Percentiles rank a stretch among this genome's conserved stretches.
phyloP scores from a whole-genome alignment of 352 stramenopile genomes.

The Globisporangium nagaii region DNA sequence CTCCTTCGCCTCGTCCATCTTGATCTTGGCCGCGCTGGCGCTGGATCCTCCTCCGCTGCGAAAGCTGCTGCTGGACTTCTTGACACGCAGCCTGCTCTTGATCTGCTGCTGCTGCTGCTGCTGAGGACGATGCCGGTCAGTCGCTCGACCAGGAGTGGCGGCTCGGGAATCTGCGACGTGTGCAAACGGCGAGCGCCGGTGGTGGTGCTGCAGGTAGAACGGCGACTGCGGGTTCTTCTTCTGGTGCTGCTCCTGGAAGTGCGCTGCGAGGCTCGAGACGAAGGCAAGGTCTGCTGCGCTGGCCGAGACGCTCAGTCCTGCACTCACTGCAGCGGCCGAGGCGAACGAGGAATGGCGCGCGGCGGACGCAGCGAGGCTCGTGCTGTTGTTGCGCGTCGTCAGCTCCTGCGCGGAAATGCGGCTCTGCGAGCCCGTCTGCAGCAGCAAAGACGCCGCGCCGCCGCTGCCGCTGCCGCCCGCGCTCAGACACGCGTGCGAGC shows the following conservation, averaged over 20 bases:
- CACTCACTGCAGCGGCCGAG: not conserved
- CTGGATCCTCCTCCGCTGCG: not conserved
- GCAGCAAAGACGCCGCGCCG: not conserved
- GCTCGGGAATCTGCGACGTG: constrained; percentile 2
- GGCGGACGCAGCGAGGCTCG: constrained; percentile 2
- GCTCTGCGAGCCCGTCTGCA: constrained; percentile 5
- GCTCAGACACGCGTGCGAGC: constrained; percentile 1
- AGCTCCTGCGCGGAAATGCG: constrained; percentile 9
- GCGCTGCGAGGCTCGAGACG: constrained; percentile 8
- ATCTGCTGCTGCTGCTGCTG: not conserved
- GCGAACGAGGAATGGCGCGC: not conserved
- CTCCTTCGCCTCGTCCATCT: constrained; percentile 13
- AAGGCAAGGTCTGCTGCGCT: constrained; percentile 11
- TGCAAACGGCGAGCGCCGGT: constrained; percentile 11
- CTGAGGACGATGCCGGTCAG: no score
- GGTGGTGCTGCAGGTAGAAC: constrained; percentile 4
- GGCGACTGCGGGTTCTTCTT: not conserved
- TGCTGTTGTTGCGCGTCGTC: constrained; percentile 7
- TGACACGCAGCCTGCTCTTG: not conserved
- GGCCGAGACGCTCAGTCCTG: constrained; percentile 3
- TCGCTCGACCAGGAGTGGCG: not conserved
- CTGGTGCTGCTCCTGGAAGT: constrained; percentile 9
- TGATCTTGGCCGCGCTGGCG: not conserved
- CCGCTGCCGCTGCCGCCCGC: not conserved
- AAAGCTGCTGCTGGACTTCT: not conserved